Evolutionary conservation across 192 early-diverging fungal genomes (phyloP).

Genomic region (Geranomyces variabilis): DNA sequence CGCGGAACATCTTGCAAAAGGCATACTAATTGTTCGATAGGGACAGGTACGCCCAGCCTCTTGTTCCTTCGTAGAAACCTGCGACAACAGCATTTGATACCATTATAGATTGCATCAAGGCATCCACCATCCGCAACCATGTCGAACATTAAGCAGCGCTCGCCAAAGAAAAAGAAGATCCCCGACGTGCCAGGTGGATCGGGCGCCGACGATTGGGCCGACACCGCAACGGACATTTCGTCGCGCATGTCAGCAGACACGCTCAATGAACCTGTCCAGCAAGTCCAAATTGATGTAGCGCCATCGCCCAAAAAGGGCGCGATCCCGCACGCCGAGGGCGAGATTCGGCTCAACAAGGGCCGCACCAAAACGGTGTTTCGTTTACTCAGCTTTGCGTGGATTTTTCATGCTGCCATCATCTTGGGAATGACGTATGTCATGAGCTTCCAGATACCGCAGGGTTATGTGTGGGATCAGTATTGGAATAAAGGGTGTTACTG

Average conservation of each 20-base stretch:
- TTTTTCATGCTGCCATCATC: slow-evolving; percentile 51
- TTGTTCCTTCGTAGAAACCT: neutral
- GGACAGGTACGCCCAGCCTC: no score
- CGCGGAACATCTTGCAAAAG: no score
- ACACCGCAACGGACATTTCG: slow-evolving; percentile 3
- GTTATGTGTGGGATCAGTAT: slow-evolving; percentile 45
- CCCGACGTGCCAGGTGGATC: slow-evolving; percentile 1
- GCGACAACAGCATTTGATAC: neutral
- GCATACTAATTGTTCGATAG: no score
- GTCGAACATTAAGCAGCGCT: slow-evolving; percentile 12
- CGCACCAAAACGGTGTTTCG: slow-evolving; percentile 51
- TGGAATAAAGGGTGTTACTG: slow-evolving; percentile 61
- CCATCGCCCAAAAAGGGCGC: slow-evolving; percentile 28
- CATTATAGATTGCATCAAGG: neutral
- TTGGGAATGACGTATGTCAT: slow-evolving; percentile 50
- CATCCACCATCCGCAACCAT: neutral
- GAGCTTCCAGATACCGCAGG: slow-evolving; percentile 48
- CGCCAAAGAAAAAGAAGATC: slow-evolving; percentile 17
- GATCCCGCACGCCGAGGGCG: slow-evolving; percentile 6
- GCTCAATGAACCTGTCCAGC: slow-evolving; percentile 2
- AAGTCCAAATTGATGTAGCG: slow-evolving; percentile 24
- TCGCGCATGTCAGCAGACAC: slow-evolving; percentile 26
- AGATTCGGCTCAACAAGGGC: slow-evolving; percentile 38
- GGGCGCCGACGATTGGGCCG: neutral
- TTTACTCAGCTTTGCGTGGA: slow-evolving; percentile 53